Evolutionary conservation across 352 stramenopile species (phyloP).

Genomic region (Phytophthora constricta): DNA sequence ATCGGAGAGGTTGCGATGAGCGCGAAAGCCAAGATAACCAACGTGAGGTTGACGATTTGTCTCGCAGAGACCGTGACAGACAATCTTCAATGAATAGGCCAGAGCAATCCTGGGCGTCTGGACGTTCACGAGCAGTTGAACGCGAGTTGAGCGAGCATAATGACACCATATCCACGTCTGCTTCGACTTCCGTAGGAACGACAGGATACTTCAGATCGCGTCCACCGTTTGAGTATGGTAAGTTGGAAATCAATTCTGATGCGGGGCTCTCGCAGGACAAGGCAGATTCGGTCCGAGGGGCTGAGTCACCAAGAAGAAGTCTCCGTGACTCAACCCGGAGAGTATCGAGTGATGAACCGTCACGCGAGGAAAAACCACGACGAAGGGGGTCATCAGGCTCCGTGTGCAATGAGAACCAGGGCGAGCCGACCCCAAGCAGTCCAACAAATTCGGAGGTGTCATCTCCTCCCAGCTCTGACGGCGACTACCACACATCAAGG

Average conservation of each 20-base stretch:
- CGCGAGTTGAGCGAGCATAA: background rate
- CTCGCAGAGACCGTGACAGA: background rate
- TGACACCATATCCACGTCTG: background rate
- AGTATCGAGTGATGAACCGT: background rate
- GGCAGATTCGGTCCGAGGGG: conserved; percentile 20
- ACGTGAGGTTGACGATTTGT: conserved; percentile 9
- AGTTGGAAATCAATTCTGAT: background rate
- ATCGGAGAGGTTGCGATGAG: conserved; percentile 3
- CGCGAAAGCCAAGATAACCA: conserved; percentile 21
- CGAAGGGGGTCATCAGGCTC: background rate
- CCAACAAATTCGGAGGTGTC: conserved; percentile 30
- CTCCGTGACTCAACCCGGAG: background rate
- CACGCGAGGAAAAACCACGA: background rate
- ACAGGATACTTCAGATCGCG: background rate
- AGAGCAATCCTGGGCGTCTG: background rate
- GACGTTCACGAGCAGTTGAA: background rate
- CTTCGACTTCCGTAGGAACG: background rate
- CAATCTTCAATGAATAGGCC: background rate
- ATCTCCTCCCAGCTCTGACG: background rate
- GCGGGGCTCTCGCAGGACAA: background rate
- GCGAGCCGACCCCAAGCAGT: conserved; percentile 11
- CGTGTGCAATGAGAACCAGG: conserved; percentile 18
- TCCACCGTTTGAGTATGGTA: background rate
- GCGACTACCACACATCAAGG: background rate
- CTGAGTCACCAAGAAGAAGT: conserved; percentile 5